These are phyloP conservation scores for Podaxis sp. DNA, from an alignment of 768 basidiomycete genomes.

Conservation along the genomic window DNA sequence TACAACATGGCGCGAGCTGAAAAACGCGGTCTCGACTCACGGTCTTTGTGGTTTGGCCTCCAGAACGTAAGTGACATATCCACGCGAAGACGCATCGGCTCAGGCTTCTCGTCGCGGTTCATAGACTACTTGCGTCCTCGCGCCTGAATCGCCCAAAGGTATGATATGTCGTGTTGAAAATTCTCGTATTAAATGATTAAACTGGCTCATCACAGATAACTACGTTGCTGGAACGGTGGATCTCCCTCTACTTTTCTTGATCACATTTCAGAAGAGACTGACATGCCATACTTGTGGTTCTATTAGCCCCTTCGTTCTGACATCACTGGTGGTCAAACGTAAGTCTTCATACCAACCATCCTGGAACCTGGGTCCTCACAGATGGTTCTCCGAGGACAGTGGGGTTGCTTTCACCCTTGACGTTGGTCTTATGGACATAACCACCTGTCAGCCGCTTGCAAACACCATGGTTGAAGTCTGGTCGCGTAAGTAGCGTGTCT, in stretches of 20 bases:
- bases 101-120: not conserved
- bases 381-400: constrained; percentile 18
- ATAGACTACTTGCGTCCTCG: constrained; percentile 24
- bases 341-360: constrained; percentile 7
- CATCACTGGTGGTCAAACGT: constrained; percentile 30
- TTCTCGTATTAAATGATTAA: not conserved
- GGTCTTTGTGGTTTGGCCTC: constrained; percentile 22
- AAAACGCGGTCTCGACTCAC: constrained; percentile 21
- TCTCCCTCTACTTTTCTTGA: not conserved
- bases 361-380: not conserved
- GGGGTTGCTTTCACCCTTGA: constrained; percentile 38
- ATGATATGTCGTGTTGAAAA: not conserved
- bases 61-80: constrained; percentile 20
- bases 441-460: constrained; percentile 38
- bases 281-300: not conserved
- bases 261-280: not conserved
- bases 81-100: not conserved
- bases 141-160: constrained; percentile 23
- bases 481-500: constrained; percentile 22
- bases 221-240: constrained; percentile 10
- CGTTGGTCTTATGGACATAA: constrained; percentile 37
- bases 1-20: constrained; percentile 20
- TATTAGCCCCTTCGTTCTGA: constrained; percentile 25
- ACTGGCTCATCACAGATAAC: not conserved
- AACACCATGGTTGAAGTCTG: constrained; percentile 41